These are phyloP conservation scores for Tripterygium wilfordii DNA, from an alignment of 177 flowering plant species.

Conservation along the genomic window DNA sequence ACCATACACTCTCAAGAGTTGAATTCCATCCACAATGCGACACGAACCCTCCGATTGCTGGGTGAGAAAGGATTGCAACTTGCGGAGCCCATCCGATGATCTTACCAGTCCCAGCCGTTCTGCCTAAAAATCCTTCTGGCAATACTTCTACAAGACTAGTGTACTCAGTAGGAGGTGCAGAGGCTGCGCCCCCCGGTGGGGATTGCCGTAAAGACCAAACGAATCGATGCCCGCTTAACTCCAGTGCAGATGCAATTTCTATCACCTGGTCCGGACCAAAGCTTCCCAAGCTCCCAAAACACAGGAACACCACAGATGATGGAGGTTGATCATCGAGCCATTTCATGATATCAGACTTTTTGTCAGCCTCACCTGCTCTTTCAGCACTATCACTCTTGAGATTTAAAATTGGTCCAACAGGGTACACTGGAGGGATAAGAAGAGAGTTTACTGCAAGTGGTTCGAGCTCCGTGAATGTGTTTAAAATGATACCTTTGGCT, in stretches of 20 bases:
- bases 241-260: slow-evolving; percentile 28
- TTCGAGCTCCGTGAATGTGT: slow-evolving; percentile 29
- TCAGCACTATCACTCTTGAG: slow-evolving; percentile 1
- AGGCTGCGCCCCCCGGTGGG: background rate
- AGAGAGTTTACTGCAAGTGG: slow-evolving; percentile 13
- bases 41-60: slow-evolving; percentile 29
- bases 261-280: slow-evolving; percentile 16
- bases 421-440: slow-evolving; percentile 1
- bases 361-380: too few species aligned
- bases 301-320: slow-evolving; percentile 27
- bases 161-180: background rate
- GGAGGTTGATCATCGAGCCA: slow-evolving; percentile 27
- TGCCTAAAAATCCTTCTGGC: slow-evolving; percentile 27
- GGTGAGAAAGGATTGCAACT: slow-evolving; percentile 21
- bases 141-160: slow-evolving; percentile 9
- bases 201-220: slow-evolving; percentile 25
- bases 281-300: slow-evolving; percentile 33
- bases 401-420: slow-evolving; percentile 20
- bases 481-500: slow-evolving; percentile 25
- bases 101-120: slow-evolving; percentile 20
- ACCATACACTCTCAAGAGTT: slow-evolving; percentile 23
- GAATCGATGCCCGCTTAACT: slow-evolving; percentile 25
- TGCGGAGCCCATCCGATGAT: slow-evolving; percentile 29
- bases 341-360: slow-evolving; percentile 7
- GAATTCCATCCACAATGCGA: slow-evolving; percentile 40